Conservation (phyloP, 2,329 filamentous ascomycete genomes). For the Neopestalotiopsis sp. region DNA sequence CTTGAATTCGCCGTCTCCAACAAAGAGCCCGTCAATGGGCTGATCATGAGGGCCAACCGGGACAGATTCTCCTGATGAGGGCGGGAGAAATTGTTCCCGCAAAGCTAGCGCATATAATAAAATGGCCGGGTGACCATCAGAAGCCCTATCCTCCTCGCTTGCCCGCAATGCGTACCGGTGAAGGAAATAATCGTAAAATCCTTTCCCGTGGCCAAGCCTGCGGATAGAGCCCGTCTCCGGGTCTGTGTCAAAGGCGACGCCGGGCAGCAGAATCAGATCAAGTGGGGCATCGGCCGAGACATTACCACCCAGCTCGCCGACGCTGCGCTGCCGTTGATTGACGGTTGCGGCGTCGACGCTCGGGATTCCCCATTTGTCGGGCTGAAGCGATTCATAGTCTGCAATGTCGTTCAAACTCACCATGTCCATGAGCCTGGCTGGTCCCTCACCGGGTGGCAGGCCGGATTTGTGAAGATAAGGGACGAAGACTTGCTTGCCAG, state of each 20-base stretch:
- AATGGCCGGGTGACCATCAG: conserved; percentile 43
- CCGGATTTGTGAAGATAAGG: conserved; percentile 79
- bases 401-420: conserved; percentile 73
- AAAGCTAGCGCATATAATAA: conserved; percentile 79
- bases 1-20: conserved; percentile 70
- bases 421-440: conserved; percentile 88
- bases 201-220: conserved; percentile 90
- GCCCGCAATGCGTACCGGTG: conserved; percentile 65
- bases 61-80: conserved; percentile 64
- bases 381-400: conserved; percentile 78
- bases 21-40: conserved; percentile 76
- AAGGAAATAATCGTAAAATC: conserved; percentile 96
- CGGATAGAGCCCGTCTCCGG: conserved; percentile 60
- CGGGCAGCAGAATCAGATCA: conserved; percentile 89
- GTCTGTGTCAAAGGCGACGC: conserved; percentile 84
- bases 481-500: conserved; percentile 87
- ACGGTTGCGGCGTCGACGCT: conserved; percentile 73
- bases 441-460: conserved; percentile 54
- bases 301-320: conserved; percentile 63
- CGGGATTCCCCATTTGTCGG: conserved; percentile 95
- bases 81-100: conserved; percentile 78
- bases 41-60: conserved; percentile 80
- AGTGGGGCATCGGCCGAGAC: conserved; percentile 57
- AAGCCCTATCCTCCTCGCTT: conserved; percentile 37
- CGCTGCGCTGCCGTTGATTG: conserved; percentile 70